Percentiles rank a stretch among this genome's conserved stretches.
Conservation (phyloP, 257 asterid genomes). For the Rhazya stricta region DNA sequence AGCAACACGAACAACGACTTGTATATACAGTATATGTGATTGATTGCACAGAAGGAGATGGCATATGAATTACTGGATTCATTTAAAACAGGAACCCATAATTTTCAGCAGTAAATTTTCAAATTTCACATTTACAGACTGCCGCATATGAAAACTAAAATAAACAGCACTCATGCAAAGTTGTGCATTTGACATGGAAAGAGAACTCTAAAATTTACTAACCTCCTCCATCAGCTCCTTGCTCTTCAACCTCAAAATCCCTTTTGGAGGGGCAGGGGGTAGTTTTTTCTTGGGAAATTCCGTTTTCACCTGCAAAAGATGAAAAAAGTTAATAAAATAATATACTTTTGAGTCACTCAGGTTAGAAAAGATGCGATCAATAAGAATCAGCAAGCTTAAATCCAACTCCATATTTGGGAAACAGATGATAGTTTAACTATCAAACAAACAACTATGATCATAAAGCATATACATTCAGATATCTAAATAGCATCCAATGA, state of each 20-base stretch:
- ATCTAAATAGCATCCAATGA: not conserved
- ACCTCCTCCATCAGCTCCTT: constrained; percentile 55
- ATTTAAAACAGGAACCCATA: too few species aligned
- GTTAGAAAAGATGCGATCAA: not conserved
- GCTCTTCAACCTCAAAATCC: constrained; percentile 43
- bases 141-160: not conserved
- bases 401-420: not conserved
- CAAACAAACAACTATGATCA: not conserved
- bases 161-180: not conserved
- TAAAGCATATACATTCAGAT: not conserved
- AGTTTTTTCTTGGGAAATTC: constrained; percentile 49
- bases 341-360: not conserved
- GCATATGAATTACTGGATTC: not conserved
- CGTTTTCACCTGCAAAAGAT: constrained; percentile 51
- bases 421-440: not conserved
- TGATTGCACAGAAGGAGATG: not conserved
- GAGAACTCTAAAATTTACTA: constrained; percentile 23
- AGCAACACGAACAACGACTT: not conserved
- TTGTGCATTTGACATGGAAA: not conserved
- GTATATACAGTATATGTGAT: not conserved
- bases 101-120: too few species aligned
- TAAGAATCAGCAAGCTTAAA: not conserved
- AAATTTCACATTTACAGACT: too few species aligned
- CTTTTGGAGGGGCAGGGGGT: constrained; percentile 57
- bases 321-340: constrained; percentile 13